These are phyloP conservation scores for Triticum urartu DNA, from an alignment of 176 grass and related monocot genomes.

Conservation along the genomic window DNA sequence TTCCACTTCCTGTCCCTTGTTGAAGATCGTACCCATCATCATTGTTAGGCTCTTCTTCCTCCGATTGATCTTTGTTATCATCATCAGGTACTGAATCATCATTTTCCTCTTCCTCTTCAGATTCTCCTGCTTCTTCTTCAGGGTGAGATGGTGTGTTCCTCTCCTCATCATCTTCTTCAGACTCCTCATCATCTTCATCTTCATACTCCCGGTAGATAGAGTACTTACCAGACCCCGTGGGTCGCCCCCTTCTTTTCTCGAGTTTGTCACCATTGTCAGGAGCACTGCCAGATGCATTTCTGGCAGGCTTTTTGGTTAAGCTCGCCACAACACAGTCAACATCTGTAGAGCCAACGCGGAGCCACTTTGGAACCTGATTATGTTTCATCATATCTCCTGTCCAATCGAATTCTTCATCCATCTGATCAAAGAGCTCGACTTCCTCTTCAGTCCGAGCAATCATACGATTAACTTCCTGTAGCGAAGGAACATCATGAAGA, in stretches of 20 bases:
- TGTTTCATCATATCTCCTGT: slow-evolving; percentile 85
- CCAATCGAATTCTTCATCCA: slow-evolving; percentile 99
- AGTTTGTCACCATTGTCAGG: slow-evolving; percentile 53
- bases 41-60: slow-evolving; percentile 55
- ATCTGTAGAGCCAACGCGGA: slow-evolving; percentile 70
- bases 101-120: slow-evolving; percentile 81
- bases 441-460: slow-evolving; percentile 90
- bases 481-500: slow-evolving; percentile 95
- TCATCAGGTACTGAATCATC: slow-evolving; percentile 59
- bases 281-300: slow-evolving; percentile 54
- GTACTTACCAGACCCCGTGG: slow-evolving; percentile 53
- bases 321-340: slow-evolving; percentile 62
- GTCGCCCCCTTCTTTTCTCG: slow-evolving; percentile 70
- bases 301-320: slow-evolving; percentile 76
- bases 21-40: slow-evolving; percentile 45
- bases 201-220: slow-evolving; percentile 87
- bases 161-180: slow-evolving; percentile 79
- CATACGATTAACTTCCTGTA: slow-evolving; percentile 99
- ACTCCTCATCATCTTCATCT: slow-evolving; percentile 75
- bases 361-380: slow-evolving; percentile 91
- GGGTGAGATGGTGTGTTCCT: slow-evolving; percentile 49
- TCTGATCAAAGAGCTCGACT: slow-evolving; percentile 96
- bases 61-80: slow-evolving; percentile 70
- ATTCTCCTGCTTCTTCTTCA: slow-evolving; percentile 84
- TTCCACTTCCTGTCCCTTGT: slow-evolving; percentile 33